Evolutionary conservation across 176 grass and related monocot species (phyloP).

Genomic region (Hyparrhenia diplandra): DNA sequence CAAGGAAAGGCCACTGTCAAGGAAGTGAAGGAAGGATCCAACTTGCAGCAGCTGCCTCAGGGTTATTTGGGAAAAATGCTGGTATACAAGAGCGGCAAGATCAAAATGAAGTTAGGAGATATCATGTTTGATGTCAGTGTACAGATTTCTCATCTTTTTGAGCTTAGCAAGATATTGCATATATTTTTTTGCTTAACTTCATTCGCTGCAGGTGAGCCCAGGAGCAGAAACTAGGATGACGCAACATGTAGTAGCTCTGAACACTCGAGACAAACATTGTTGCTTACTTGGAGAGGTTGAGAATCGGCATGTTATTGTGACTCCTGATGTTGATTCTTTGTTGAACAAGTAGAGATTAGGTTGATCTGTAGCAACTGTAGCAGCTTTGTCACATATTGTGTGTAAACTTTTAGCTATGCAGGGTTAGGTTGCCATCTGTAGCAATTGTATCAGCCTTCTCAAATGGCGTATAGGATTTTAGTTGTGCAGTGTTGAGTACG

Average conservation of each 20-base stretch:
- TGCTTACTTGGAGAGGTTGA: constrained; percentile 61
- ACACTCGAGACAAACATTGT: constrained; percentile 48
- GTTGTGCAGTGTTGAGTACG: neutral
- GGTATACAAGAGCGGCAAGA: constrained; percentile 73
- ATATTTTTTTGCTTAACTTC: neutral
- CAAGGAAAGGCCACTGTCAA: constrained; percentile 32
- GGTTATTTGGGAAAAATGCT: constrained; percentile 76
- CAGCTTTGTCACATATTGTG: neutral
- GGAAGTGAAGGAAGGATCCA: constrained; percentile 49
- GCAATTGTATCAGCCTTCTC: neutral
- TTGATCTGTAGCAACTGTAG: neutral
- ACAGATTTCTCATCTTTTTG: neutral
- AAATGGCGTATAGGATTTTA: neutral
- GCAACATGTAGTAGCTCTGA: constrained; percentile 58
- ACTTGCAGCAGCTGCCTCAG: constrained; percentile 55
- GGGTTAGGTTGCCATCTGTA: constrained; percentile 2
- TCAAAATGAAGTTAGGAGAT: constrained; percentile 91
- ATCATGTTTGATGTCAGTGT: constrained; percentile 63
- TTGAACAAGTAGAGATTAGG: constrained; percentile 34
- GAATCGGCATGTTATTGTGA: constrained; percentile 47
- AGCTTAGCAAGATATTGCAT: neutral
- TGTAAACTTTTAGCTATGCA: neutral
- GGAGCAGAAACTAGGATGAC: constrained; percentile 39
- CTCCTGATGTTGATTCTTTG: constrained; percentile 54
- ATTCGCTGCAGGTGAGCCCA: constrained; percentile 49